Evolutionary conservation across 164 flowering plant genomes (phyloP).

Genomic region (Umbellularia californica): DNA sequence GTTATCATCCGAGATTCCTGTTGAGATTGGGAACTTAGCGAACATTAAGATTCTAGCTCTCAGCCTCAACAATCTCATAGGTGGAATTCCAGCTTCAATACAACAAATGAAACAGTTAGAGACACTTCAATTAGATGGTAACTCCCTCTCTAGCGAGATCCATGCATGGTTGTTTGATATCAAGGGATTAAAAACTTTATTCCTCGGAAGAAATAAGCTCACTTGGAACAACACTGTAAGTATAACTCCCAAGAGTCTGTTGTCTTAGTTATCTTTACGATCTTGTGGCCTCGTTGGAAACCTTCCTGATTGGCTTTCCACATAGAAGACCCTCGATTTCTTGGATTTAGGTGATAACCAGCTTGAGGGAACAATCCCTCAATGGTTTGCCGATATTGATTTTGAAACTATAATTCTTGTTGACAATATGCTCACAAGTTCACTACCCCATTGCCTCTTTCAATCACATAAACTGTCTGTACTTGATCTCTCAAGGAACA

Average conservation of each 20-base stretch:
- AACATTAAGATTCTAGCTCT: conserved; percentile 28
- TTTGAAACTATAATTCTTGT: conserved; percentile 29
- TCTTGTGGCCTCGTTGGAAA: conserved; percentile 35
- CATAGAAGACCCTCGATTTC: conserved; percentile 29
- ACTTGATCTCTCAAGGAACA: conserved; percentile 42
- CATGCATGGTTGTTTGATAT: conserved; percentile 41
- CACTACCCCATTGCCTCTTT: conserved; percentile 37
- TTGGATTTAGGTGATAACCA: conserved; percentile 50
- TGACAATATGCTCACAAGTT: conserved; percentile 40
- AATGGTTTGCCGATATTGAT: conserved; percentile 36
- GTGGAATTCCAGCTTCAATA: conserved; percentile 35
- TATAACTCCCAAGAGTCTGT: conserved; percentile 36
- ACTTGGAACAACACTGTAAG: conserved; percentile 31
- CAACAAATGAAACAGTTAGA: conserved; percentile 23
- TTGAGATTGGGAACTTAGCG: conserved; percentile 31
- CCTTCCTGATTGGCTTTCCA: conserved; percentile 46
- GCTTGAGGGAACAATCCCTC: conserved; percentile 37
- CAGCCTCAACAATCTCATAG: conserved; percentile 35
- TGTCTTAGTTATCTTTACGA: conserved; percentile 26
- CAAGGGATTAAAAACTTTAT: conserved; percentile 20
- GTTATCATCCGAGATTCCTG: conserved; percentile 34
- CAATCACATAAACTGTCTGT: conserved; percentile 30
- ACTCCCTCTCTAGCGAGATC: conserved; percentile 36
- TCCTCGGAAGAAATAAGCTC: conserved; percentile 41
- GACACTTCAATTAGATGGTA: conserved; percentile 29